Conservation (phyloP, 1,284 basidiomycete genomes). For the Athelia sp. region DNA sequence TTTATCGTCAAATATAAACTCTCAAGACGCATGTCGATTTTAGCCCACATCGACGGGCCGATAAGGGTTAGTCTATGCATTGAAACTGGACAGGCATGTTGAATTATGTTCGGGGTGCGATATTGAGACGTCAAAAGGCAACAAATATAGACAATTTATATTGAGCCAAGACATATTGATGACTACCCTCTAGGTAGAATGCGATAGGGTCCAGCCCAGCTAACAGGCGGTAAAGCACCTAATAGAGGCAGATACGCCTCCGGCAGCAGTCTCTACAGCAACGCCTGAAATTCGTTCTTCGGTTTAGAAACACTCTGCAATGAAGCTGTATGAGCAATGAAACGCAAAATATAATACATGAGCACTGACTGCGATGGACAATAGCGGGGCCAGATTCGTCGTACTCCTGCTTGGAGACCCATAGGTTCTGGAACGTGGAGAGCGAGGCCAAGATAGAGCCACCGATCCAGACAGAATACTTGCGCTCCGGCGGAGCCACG, state of each 20-base stretch:
- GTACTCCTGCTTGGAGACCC: slow-evolving; percentile 92
- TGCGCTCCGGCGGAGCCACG: slow-evolving; percentile 87
- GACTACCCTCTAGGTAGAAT: neutral
- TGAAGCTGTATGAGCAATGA: neutral
- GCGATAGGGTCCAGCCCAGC: neutral
- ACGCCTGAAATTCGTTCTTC: neutral
- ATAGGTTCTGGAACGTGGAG: slow-evolving; percentile 93
- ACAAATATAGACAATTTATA: neutral
- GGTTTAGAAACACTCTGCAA: slow-evolving; percentile 28
- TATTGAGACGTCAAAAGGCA: too few relatives aligned
- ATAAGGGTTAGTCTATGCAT: too few relatives aligned
- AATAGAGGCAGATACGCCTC: neutral
- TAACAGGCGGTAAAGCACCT: neutral
- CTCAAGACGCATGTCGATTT: too few relatives aligned
- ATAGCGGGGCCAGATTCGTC: slow-evolving; percentile 85
- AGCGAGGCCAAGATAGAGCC: slow-evolving; percentile 96
- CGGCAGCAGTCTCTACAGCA: neutral
- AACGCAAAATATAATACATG: neutral
- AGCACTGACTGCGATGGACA: slow-evolving; percentile 70
- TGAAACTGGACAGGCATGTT: too few relatives aligned
- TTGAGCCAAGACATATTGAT: neutral
- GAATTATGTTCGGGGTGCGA: too few relatives aligned
- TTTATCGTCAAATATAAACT: too few relatives aligned
- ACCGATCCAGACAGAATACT: slow-evolving; percentile 98
- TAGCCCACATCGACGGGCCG: too few relatives aligned